Evolutionary conservation across 148 eudicot genomes (phyloP), one percentile per base, ranked within the genome.

Genomic region (Rhododendron vialii): DNA sequence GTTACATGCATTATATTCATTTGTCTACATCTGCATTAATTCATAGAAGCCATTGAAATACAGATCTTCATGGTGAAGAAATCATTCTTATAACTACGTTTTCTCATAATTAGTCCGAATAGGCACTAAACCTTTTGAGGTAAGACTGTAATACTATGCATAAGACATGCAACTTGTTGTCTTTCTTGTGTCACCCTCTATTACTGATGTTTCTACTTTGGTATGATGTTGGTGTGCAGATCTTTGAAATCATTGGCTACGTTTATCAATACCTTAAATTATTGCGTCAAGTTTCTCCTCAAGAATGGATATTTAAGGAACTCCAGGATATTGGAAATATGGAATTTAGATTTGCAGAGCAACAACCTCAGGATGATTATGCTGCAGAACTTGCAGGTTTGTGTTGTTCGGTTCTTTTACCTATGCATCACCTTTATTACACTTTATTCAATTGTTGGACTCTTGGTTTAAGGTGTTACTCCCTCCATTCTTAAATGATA

Each of bases 291-390:
- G 88, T 90, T 91, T 90, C 95, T 91, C 96, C 96, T 79, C 94
- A 97, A 87, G 92, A 97, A 90, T 97, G 99, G 99, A 97, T 95
- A 57, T 97, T 90, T 81, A 93, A 93, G 91, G 99, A 97, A 91
- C 99, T 97, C 83, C 94, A 97, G 90, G 95, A 95, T 89, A 97
- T 94, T 81, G 98, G 90, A 51, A 92, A 93, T 89, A 95, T 97
- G 98, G 99, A 95, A 85, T 97, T 97, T 57, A 92, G 92, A 88
- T 97, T 94, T 93, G 98, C 96, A 61, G 99, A 97, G 88, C 98
- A 97, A 87, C 98, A 97, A 87, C 96, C 98, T 87, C 99, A 94
- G 82, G 99, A 97, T 91, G 99, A 97, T 88, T 96, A 96, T 91
- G 99, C 98, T 88, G 91, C 96, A 28, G 99, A 96, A 84, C 98